Conservation (phyloP, 2,329 filamentous ascomycete genomes). For the Hypoxylon sp. region DNA sequence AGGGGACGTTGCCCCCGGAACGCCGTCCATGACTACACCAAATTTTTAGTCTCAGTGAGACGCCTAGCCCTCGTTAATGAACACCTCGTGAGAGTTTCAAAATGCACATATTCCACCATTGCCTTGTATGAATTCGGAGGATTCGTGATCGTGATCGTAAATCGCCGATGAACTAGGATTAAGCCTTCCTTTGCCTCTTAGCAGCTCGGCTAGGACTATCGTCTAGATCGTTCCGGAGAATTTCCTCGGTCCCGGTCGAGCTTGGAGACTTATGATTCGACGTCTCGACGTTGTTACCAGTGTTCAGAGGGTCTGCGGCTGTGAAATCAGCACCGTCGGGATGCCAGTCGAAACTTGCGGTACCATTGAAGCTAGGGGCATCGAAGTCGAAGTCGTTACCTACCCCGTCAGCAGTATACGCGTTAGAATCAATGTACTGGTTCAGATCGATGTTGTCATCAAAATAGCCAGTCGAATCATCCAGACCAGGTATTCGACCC, state of each 20-base stretch:
- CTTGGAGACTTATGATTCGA: conserved; percentile 59
- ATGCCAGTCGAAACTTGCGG: conserved; percentile 46
- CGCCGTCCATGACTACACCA: conserved; percentile 15
- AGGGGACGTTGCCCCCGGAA: conserved; percentile 7
- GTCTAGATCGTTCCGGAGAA: conserved; percentile 59
- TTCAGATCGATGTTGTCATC: conserved; percentile 64
- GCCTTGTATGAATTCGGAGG: not conserved
- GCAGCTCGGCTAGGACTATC: conserved; percentile 51
- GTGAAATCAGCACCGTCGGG: conserved; percentile 46
- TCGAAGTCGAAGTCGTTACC: conserved; percentile 61
- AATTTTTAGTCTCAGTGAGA: not conserved
- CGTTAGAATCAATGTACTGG: conserved; percentile 61
- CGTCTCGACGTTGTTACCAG: conserved; percentile 46
- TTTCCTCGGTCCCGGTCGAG: conserved; percentile 65
- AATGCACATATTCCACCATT: not conserved
- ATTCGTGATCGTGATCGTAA: not conserved
- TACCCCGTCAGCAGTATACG: conserved; percentile 45
- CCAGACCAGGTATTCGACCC: conserved; percentile 80
- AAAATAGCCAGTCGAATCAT: conserved; percentile 58
- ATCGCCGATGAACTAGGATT: conserved; percentile 13
- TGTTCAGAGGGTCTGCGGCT: conserved; percentile 31
- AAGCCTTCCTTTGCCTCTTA: conserved; percentile 53
- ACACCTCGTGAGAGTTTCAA: not conserved
- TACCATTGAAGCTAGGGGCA: conserved; percentile 44
- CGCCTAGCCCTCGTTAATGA: not conserved